These are phyloP conservation scores for Thermoascus crustaceus DNA, from an alignment of 2,329 filamentous ascomycete genomes.

Conservation along the genomic window DNA sequence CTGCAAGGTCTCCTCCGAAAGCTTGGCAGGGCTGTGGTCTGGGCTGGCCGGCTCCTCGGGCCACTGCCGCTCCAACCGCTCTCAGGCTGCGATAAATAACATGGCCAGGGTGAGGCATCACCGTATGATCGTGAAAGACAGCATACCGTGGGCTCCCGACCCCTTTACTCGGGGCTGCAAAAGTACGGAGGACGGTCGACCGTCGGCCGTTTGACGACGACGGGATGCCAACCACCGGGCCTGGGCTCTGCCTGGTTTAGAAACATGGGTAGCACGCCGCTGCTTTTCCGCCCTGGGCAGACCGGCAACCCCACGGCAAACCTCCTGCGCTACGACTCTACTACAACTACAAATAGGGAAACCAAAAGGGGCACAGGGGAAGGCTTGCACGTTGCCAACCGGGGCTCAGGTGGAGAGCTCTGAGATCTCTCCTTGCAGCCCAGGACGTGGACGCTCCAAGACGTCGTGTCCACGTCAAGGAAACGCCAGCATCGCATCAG, in stretches of 20 bases:
- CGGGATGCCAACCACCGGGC: no score
- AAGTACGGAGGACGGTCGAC: no score
- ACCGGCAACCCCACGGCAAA: not conserved
- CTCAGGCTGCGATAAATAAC: no score
- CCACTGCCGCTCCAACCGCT: no score
- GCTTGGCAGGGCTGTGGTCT: no score
- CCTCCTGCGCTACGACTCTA: not conserved
- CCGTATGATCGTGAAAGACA: no score
- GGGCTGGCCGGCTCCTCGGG: no score
- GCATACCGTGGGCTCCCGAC: no score
- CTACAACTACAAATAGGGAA: not conserved
- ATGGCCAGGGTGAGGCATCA: no score
- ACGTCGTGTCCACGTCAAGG: not conserved
- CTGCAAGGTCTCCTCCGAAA: not conserved
- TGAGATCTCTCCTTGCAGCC: not conserved
- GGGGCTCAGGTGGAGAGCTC: not conserved
- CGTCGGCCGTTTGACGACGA: no score
- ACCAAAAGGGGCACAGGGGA: not conserved
- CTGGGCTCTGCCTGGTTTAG: not conserved
- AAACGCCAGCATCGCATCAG: not conserved
- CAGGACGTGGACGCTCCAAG: not conserved
- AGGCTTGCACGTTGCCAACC: not conserved
- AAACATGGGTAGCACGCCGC: not conserved
- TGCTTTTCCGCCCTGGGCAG: not conserved
- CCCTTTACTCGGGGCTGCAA: no score